Percentiles rank a stretch among this genome's conserved stretches.
Conservation (phyloP, 495 filamentous ascomycete species). For the Xylaria scruposa region DNA sequence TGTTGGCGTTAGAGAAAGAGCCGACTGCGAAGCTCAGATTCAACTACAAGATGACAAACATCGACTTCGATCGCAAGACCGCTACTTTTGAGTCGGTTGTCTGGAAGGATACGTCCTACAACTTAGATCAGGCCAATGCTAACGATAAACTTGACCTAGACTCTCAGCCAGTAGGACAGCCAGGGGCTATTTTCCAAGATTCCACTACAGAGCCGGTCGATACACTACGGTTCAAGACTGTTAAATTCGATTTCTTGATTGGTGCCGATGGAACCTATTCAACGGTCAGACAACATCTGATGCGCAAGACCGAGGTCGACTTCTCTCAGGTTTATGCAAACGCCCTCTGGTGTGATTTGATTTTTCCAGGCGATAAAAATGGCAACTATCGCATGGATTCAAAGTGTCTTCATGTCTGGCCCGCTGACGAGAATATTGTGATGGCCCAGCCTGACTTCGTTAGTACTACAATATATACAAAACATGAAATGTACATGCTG, state of each 20-base stretch:
- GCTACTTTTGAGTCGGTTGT: neutral
- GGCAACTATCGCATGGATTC: slow-evolving; percentile 37
- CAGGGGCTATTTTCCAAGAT: too few relatives aligned
- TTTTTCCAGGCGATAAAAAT: slow-evolving; percentile 52
- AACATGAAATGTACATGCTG: neutral
- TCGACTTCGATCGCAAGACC: slow-evolving; percentile 62
- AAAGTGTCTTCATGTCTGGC: slow-evolving; percentile 85
- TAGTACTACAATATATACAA: slow-evolving; percentile 7
- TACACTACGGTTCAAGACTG: slow-evolving; percentile 45
- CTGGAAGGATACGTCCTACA: neutral
- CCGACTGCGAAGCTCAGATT: slow-evolving; percentile 79
- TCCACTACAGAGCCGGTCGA: slow-evolving; percentile 43
- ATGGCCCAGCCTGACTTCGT: slow-evolving; percentile 74
- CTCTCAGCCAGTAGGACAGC: neutral
- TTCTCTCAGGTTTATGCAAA: slow-evolving; percentile 86
- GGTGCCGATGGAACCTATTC: slow-evolving; percentile 86
- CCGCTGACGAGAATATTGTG: slow-evolving; percentile 79
- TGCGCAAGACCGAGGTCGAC: slow-evolving; percentile 75
- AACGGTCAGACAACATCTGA: slow-evolving; percentile 73
- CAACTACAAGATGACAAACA: slow-evolving; percentile 74
- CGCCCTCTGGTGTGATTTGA: slow-evolving; percentile 84
- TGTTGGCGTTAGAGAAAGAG: slow-evolving; percentile 71
- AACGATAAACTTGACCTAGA: neutral
- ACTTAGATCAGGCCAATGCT: neutral
- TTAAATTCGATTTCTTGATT: slow-evolving; percentile 77